Conservation (phyloP, 306 rosid genomes). For the Ammopiptanthus mongolicus region DNA sequence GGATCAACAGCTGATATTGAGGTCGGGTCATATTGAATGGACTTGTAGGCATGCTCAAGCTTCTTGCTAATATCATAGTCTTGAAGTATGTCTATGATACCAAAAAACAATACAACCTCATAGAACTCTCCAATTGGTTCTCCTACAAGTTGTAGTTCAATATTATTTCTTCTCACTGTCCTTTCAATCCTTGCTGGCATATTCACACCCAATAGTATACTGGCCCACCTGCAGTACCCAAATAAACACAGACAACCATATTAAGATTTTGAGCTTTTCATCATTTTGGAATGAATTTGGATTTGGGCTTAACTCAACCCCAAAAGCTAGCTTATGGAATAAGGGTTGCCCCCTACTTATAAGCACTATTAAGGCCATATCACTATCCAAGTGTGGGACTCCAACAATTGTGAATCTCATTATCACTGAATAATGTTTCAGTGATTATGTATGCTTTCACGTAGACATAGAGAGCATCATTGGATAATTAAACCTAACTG, state of each 20-base stretch:
- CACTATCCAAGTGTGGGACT: too few relatives aligned
- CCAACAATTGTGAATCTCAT: not conserved
- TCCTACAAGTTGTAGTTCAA: conserved; percentile 61
- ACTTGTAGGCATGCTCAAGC: conserved; percentile 96
- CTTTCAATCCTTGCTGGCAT: conserved; percentile 79
- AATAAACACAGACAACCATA: not conserved
- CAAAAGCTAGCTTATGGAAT: too few relatives aligned
- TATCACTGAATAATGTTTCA: not conserved
- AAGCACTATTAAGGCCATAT: too few relatives aligned
- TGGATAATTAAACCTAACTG: too few relatives aligned
- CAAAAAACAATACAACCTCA: conserved; percentile 68
- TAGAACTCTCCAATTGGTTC: conserved; percentile 82
- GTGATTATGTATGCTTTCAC: too few relatives aligned
- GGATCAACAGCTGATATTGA: conserved; percentile 97
- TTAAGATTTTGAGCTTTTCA: not conserved
- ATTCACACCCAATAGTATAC: conserved; percentile 58
- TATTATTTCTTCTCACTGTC: conserved; percentile 55
- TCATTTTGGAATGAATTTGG: not conserved
- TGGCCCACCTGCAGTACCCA: conserved; percentile 48
- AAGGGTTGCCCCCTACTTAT: too few relatives aligned
- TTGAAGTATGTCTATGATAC: conserved; percentile 91
- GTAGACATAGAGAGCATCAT: too few relatives aligned
- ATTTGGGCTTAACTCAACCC: too few relatives aligned
- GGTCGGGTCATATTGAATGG: conserved; percentile 84
- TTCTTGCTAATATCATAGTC: conserved; percentile 98